A percentile compares a stretch with the other conserved stretches of the same genome.
Evolutionary conservation across 2,329 filamentous ascomycete species (phyloP).

Genomic region (Epichloe sibirici): DNA sequence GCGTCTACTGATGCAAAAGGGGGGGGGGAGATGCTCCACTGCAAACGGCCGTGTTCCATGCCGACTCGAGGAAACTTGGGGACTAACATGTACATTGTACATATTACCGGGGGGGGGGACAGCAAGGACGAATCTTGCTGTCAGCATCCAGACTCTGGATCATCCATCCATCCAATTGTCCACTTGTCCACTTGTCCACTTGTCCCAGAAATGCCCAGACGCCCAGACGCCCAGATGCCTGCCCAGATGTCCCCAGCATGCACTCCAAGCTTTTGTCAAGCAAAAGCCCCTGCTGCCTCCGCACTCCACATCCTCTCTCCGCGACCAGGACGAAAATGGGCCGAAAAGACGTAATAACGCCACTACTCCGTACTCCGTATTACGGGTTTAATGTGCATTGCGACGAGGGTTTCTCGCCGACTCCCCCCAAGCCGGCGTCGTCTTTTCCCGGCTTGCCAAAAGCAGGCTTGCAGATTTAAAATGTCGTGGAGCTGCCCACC

Average conservation of each 20-base stretch:
- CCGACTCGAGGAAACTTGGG: background rate
- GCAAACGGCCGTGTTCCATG: constrained; percentile 2
- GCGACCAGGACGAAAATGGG: constrained; percentile 5
- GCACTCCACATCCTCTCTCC: constrained; percentile 7
- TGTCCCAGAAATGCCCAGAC: background rate
- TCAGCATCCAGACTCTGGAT: background rate
- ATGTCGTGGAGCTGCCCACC: constrained; percentile 1
- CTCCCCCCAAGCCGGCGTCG: background rate
- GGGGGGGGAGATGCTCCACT: background rate
- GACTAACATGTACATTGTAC: too few relatives aligned
- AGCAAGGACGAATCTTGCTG: background rate
- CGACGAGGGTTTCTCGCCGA: background rate
- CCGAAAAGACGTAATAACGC: constrained; percentile 5
- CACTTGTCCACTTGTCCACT: too few relatives aligned
- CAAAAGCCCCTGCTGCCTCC: constrained; percentile 3
- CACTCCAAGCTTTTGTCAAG: background rate
- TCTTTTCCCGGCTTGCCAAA: background rate
- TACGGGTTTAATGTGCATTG: background rate
- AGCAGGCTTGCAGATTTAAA: background rate
- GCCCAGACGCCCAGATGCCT: too few relatives aligned
- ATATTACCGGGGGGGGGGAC: too few relatives aligned
- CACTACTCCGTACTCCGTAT: background rate
- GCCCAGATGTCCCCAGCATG: background rate
- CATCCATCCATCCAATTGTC: background rate
- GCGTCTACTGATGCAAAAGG: background rate